Evolutionary conservation across 73 alveolate species (phyloP).

Genomic region (Blepharisma stoltei): DNA sequence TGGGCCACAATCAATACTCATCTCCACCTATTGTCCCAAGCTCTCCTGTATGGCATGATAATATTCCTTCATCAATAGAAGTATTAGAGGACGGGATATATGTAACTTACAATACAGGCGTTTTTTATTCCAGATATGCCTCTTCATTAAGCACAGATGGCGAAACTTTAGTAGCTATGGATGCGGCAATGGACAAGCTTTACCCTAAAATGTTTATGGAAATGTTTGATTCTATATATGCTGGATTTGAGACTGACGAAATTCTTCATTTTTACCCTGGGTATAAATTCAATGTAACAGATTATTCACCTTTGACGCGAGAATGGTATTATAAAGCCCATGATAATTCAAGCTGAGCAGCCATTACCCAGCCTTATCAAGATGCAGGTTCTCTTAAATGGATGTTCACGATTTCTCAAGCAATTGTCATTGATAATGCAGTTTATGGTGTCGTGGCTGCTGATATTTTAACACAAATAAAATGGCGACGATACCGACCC

Average conservation of each 20-base stretch:
- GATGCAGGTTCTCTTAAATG: background rate
- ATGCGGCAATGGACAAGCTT: background rate
- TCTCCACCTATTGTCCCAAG: no score
- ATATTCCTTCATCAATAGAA: no score
- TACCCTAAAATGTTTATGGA: background rate
- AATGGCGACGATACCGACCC: no score
- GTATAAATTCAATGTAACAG: background rate
- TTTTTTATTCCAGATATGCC: no score
- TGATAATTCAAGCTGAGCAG: no score
- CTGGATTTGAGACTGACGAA: background rate
- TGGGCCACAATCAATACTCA: no score
- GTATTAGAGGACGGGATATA: no score
- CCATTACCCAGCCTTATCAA: conserved; percentile 8
- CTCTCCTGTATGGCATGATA: no score
- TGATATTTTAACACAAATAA: no score
- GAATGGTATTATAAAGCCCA: conserved; percentile 23
- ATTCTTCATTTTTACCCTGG: background rate
- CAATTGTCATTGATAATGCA: background rate
- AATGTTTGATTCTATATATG: background rate
- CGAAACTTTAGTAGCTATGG: no score
- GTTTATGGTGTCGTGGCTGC: background rate
- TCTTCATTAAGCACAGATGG: no score
- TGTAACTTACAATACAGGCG: no score
- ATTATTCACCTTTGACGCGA: background rate
- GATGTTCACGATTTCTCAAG: conserved; percentile 2